Percentiles rank a stretch among this genome's conserved stretches.
phyloP scores from a whole-genome alignment of 805 yeast species.

The Myxozyma sirexii region DNA sequence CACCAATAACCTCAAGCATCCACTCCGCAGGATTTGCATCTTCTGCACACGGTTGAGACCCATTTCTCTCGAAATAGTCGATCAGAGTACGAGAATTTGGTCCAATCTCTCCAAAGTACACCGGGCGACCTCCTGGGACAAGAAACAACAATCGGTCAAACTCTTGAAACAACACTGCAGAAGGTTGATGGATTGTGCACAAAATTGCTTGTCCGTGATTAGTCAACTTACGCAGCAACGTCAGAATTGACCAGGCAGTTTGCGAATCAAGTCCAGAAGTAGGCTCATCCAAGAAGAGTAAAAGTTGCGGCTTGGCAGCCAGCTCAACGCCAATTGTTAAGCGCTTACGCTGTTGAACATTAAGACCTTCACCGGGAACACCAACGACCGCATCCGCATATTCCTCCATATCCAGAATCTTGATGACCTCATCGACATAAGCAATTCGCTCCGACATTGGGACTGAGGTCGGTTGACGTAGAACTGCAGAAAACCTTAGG shows the following conservation, averaged over 20 bases:
- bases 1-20: conserved; percentile 70
- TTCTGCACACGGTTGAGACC: conserved; percentile 68
- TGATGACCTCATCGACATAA: conserved; percentile 70
- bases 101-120: conserved; percentile 81
- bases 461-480: conserved; percentile 65
- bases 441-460: conserved; percentile 61
- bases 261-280: conserved; percentile 71
- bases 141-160: conserved; percentile 68
- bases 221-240: conserved; percentile 66
- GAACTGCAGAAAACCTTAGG: conserved; percentile 66
- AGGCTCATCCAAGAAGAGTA: conserved; percentile 67
- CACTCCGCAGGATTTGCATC: conserved; percentile 85
- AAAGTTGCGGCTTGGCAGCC: conserved; percentile 67
- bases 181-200: conserved; percentile 79
- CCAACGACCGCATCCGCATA: conserved; percentile 82
- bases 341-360: conserved; percentile 69
- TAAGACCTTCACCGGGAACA: conserved; percentile 71
- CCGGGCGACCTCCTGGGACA: conserved; percentile 77
- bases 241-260: conserved; percentile 70
- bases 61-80: conserved; percentile 67
- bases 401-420: conserved; percentile 64
- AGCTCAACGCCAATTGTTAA: conserved; percentile 72
- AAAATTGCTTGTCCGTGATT: conserved; percentile 73
- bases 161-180: conserved; percentile 68
- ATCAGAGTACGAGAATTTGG: conserved; percentile 60